A percentile compares a stretch with the other conserved stretches of the same genome.
Evolutionary conservation across 441 rosid species (phyloP).

Genomic region (Pelargonium cotyledonis): DNA sequence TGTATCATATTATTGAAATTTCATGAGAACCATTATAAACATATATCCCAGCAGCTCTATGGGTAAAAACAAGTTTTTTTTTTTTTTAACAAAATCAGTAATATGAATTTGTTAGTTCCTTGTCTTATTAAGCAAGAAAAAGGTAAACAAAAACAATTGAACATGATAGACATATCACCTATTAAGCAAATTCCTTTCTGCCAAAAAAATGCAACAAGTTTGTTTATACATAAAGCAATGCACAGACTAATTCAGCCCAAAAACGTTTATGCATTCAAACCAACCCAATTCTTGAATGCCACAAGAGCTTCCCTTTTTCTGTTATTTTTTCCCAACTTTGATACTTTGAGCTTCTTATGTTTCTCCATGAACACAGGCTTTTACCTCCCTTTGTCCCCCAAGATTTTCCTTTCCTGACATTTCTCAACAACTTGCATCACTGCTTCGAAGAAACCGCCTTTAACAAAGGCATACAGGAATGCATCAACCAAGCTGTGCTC

Average conservation of each 20-base stretch:
- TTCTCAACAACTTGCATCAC: slow-evolving; percentile 92
- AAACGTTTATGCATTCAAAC: slow-evolving; percentile 56
- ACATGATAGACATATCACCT: too few species aligned
- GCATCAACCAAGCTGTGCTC: slow-evolving; percentile 71
- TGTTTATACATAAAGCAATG: background rate
- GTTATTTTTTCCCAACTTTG: slow-evolving; percentile 76
- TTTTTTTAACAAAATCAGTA: too few species aligned
- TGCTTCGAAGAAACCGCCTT: slow-evolving; percentile 90
- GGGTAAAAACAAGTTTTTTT: too few species aligned
- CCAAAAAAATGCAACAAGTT: background rate
- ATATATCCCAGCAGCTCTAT: too few species aligned
- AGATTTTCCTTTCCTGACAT: slow-evolving; percentile 80
- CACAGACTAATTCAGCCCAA: background rate
- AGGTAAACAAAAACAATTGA: too few species aligned
- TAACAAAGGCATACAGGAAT: slow-evolving; percentile 72
- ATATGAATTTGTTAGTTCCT: too few species aligned
- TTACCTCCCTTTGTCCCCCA: slow-evolving; percentile 94
- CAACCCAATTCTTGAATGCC: slow-evolving; percentile 96
- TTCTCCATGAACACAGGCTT: slow-evolving; percentile 93
- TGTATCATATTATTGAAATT: too few species aligned
- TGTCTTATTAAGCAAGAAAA: too few species aligned
- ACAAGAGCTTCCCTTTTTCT: slow-evolving; percentile 87
- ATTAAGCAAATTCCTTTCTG: too few species aligned
- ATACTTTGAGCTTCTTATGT: slow-evolving; percentile 78
- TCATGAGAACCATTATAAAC: too few species aligned